These are phyloP conservation scores for Berberis vulgaris DNA, from an alignment of 164 flowering plant genomes.

Conservation along the genomic window DNA sequence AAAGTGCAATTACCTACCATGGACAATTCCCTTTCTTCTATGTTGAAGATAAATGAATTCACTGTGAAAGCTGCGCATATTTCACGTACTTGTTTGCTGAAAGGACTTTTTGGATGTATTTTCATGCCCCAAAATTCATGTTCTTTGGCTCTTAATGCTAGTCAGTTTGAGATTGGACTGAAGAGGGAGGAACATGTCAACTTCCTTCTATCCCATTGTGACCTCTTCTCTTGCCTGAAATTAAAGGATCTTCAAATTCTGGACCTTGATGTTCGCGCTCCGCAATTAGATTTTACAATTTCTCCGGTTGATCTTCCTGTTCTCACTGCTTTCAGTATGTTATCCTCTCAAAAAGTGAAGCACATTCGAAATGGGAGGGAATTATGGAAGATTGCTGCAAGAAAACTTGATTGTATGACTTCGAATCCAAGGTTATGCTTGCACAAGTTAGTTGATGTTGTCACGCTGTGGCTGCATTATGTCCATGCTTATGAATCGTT, in stretches of 20 bases:
- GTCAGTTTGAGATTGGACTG: constrained; percentile 40
- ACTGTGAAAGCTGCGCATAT: constrained; percentile 24
- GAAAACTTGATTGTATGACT: constrained; percentile 26
- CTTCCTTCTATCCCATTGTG: constrained; percentile 21
- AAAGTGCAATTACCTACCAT: constrained; percentile 35
- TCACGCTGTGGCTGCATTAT: constrained; percentile 49
- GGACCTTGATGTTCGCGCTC: constrained; percentile 26
- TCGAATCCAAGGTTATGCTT: constrained; percentile 33
- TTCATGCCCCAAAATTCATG: constrained; percentile 27
- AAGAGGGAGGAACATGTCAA: constrained; percentile 27
- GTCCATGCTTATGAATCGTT: constrained; percentile 46
- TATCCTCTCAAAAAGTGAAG: constrained; percentile 25
- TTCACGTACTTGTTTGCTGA: constrained; percentile 30
- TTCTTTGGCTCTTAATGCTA: constrained; percentile 30
- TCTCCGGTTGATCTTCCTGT: constrained; percentile 46
- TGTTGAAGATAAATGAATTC: constrained; percentile 34
- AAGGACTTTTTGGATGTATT: constrained; percentile 36
- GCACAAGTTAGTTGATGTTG: constrained; percentile 28
- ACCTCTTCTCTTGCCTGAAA: constrained; percentile 23
- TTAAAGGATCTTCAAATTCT: constrained; percentile 43
- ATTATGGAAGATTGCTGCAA: constrained; percentile 64
- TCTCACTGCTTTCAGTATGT: constrained; percentile 17
- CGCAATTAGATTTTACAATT: constrained; percentile 38
- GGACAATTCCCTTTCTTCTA: constrained; percentile 26
- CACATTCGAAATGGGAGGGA: constrained; percentile 53